phyloP scores from a whole-genome alignment of 768 basidiomycete genomes.

The Trametes punicea region DNA sequence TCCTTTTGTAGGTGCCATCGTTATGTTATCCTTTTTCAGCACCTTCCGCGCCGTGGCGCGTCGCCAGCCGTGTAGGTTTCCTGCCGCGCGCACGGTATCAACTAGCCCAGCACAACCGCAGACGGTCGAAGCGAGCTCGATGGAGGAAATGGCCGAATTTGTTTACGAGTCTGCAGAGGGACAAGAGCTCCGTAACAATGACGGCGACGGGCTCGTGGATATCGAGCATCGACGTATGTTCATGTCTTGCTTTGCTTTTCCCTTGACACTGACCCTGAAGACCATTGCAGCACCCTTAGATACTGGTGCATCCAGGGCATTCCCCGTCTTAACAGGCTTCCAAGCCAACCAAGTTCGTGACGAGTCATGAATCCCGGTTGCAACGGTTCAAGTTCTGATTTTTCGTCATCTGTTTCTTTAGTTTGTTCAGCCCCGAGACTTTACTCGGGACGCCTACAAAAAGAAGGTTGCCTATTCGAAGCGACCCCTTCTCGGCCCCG shows the following conservation, averaged over 20 bases:
- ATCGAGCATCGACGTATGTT: too few species aligned
- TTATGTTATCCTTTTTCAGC: conserved; percentile 14
- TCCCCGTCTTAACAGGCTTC: conserved; percentile 24
- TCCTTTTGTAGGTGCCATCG: not conserved
- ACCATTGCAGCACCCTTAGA: not conserved
- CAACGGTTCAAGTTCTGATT: not conserved
- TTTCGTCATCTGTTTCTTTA: conserved; percentile 20
- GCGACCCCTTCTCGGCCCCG: conserved; percentile 52
- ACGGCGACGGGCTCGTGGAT: too few species aligned
- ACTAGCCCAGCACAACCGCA: not conserved
- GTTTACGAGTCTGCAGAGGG: conserved; percentile 1
- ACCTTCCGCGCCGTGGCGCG: conserved; percentile 15
- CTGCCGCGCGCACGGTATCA: conserved; percentile 2
- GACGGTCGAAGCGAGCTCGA: not conserved
- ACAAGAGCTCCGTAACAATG: not conserved
- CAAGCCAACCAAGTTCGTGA: conserved; percentile 12
- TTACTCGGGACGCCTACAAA: conserved; percentile 33
- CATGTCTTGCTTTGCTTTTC: too few species aligned
- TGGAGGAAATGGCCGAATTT: not conserved
- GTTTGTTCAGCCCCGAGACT: conserved; percentile 48
- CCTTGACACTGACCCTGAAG: too few species aligned
- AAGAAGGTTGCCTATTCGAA: not conserved
- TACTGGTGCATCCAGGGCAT: not conserved
- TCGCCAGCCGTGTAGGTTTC: not conserved
- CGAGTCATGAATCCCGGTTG: conserved; percentile 19